Conservation (phyloP, 192 early-diverging fungal species). For the Coemansia sp. region DNA sequence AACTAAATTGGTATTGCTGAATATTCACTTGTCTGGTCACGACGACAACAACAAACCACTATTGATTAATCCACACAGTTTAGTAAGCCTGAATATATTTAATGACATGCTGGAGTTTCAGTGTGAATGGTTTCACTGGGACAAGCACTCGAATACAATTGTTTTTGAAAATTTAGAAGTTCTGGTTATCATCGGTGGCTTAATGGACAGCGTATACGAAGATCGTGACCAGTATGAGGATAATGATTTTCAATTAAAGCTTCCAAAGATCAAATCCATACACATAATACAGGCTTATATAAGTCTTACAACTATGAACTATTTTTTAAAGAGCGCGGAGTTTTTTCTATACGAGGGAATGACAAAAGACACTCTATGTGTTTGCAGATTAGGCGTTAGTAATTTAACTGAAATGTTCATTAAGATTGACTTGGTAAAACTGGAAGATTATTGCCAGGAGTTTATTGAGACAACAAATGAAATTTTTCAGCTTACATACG, state of each 20-base stretch:
- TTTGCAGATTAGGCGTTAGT: background rate
- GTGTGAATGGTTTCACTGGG: constrained; percentile 5
- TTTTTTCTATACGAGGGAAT: background rate
- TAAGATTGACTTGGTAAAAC: background rate
- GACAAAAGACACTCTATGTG: background rate
- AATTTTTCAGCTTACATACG: background rate
- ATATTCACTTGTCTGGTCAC: background rate
- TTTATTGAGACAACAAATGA: background rate
- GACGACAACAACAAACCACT: background rate
- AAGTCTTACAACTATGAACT: background rate
- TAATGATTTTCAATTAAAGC: background rate
- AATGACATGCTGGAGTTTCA: background rate
- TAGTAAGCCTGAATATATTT: background rate
- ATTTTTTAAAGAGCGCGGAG: background rate
- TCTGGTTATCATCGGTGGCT: background rate
- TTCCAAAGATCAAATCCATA: background rate
- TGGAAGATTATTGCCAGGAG: background rate
- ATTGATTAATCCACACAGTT: background rate
- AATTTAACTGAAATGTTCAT: background rate
- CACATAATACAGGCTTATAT: background rate
- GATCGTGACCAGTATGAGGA: background rate
- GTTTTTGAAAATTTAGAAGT: background rate
- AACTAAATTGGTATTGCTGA: background rate
- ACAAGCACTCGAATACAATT: background rate
- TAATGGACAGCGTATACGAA: background rate